A percentile compares a stretch with the other conserved stretches of the same genome.
Evolutionary conservation across 2,329 filamentous ascomycete species (phyloP).

Genomic region (Fusarium pseudoanthophilum): DNA sequence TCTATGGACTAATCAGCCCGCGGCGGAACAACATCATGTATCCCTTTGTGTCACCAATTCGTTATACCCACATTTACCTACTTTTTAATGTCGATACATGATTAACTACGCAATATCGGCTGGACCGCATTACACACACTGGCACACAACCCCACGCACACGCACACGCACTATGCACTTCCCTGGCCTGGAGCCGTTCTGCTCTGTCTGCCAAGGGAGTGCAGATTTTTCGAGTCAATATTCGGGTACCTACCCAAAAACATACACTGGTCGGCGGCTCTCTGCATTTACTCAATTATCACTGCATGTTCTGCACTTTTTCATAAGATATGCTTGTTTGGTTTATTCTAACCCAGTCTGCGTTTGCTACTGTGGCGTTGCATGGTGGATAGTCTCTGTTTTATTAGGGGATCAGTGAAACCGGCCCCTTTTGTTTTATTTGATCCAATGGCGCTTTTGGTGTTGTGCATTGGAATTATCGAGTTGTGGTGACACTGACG

Average conservation of each 20-base stretch:
- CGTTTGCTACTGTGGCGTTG: constrained; percentile 15
- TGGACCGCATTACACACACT: constrained; percentile 27
- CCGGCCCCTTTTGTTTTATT: not conserved
- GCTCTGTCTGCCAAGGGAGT: constrained; percentile 1
- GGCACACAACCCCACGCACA: not conserved
- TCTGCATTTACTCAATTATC: constrained; percentile 28
- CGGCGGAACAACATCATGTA: constrained; percentile 11
- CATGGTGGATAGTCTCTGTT: constrained; percentile 1
- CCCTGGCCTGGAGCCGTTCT: not conserved
- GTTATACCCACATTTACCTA: constrained; percentile 33
- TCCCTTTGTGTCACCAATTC: constrained; percentile 23
- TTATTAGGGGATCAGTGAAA: not conserved
- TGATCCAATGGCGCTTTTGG: constrained; percentile 9
- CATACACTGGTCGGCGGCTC: constrained; percentile 26
- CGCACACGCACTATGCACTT: not conserved
- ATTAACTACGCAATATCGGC: constrained; percentile 23
- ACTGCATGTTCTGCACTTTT: constrained; percentile 1
- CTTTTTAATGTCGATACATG: constrained; percentile 38
- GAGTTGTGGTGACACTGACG: constrained; percentile 20
- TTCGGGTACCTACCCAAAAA: constrained; percentile 8
- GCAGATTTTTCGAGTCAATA: not conserved
- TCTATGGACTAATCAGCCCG: constrained; percentile 43
- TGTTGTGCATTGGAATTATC: constrained; percentile 7
- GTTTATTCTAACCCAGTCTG: not conserved
- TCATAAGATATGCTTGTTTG: not conserved